These are phyloP conservation scores for Nakazawaea peltata DNA, from an alignment of 805 yeast species.

Conservation along the genomic window DNA sequence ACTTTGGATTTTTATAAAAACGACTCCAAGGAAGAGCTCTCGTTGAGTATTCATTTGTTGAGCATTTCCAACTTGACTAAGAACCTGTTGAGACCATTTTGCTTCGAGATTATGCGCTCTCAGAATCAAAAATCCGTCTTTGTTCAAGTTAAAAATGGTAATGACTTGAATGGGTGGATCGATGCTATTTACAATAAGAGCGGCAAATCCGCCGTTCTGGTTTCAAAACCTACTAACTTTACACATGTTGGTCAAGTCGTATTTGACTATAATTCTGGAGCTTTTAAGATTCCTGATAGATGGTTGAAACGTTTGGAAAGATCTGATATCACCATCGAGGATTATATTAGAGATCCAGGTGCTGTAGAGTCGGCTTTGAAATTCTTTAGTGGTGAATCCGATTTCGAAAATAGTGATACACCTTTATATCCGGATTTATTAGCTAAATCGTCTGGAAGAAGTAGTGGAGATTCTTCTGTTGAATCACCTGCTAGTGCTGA, in stretches of 20 bases:
- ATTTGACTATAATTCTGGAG: constrained; percentile 68
- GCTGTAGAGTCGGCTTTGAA: constrained; percentile 57
- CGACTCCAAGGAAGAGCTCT: constrained; percentile 44
- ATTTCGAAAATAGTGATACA: constrained; percentile 25
- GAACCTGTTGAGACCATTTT: constrained; percentile 64
- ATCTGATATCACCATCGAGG: constrained; percentile 53
- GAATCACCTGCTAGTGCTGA: constrained; percentile 12
- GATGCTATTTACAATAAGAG: constrained; percentile 69
- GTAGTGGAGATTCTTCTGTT: background rate
- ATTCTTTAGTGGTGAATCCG: constrained; percentile 41
- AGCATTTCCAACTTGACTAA: constrained; percentile 58
- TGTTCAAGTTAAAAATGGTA: constrained; percentile 68
- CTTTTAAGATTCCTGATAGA: constrained; percentile 44
- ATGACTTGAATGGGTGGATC: constrained; percentile 82
- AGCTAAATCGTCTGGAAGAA: constrained; percentile 1
- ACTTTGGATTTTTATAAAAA: constrained; percentile 67
- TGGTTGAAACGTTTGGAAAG: constrained; percentile 50
- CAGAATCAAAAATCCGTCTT: constrained; percentile 50
- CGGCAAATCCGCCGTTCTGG: constrained; percentile 30
- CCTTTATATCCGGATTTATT: constrained; percentile 9
- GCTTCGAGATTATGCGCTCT: constrained; percentile 60
- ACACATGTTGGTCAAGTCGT: constrained; percentile 91
- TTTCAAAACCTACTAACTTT: constrained; percentile 89
- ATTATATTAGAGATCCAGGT: constrained; percentile 55
- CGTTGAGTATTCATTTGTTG: constrained; percentile 45